Conservation (phyloP, 768 basidiomycete genomes). For the Antrodiella citrinella region DNA sequence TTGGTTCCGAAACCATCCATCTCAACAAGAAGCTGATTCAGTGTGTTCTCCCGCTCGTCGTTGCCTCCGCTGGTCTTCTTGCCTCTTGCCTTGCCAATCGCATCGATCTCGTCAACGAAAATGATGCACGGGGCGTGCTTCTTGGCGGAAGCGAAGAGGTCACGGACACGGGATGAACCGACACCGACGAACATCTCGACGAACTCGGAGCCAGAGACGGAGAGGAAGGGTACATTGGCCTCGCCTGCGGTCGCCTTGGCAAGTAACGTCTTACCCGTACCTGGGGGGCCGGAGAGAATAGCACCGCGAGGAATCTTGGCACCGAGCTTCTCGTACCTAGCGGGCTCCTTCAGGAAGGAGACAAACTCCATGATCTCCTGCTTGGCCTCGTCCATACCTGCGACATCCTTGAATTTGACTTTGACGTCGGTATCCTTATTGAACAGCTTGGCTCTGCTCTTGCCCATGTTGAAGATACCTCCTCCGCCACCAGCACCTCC, state of each 20-base stretch:
- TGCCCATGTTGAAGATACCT: conserved; percentile 95
- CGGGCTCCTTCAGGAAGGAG: conserved; percentile 94
- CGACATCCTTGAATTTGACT: conserved; percentile 92
- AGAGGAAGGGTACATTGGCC: conserved; percentile 95
- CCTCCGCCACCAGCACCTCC: conserved; percentile 58
- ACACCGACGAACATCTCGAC: conserved; percentile 99
- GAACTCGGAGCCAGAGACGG: conserved; percentile 97
- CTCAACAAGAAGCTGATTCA: conserved; percentile 96
- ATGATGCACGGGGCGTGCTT: conserved; percentile 98
- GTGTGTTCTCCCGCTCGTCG: conserved; percentile 94
- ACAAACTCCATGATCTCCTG: conserved; percentile 99
- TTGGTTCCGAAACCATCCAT: conserved; percentile 99
- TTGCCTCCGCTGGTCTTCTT: conserved; percentile 81
- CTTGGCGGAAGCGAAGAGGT: conserved; percentile 95
- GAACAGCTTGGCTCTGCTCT: conserved; percentile 89
- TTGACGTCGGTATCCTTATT: conserved; percentile 95
- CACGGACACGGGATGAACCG: conserved; percentile 93
- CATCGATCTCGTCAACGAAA: conserved; percentile 99
- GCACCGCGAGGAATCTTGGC: conserved; percentile 97
- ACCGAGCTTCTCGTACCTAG: conserved; percentile 90
- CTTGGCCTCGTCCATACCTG: conserved; percentile 99
- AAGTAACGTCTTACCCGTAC: conserved; percentile 95
- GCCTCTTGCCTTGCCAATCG: conserved; percentile 90
- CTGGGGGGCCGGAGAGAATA: conserved; percentile 91
- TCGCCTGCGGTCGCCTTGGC: conserved; percentile 99